Evolutionary conservation across 768 basidiomycete genomes (phyloP), one percentile per base, ranked within the genome.

Genomic region (Auriscalpium microsporum): DNA sequence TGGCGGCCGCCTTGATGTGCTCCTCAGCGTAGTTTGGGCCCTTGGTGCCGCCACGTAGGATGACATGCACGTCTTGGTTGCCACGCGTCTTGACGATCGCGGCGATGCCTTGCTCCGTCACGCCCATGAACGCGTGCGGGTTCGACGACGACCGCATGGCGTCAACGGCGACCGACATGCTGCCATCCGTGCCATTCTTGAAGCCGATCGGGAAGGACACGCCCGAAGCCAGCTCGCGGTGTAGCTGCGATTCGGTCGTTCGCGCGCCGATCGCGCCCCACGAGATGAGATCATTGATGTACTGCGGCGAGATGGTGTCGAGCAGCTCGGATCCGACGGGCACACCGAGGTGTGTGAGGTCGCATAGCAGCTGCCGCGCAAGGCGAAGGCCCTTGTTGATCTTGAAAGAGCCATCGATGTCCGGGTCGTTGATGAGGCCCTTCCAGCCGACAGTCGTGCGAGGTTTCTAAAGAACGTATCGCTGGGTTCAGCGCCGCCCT

Each of bases 181-280:
- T 84, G 53, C 96, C 96, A 69, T 98, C 95, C 3, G 96, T 99
- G 53, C 96, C 95, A 68, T 99, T 99, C 73, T 99, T 99, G 84
- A 99, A 99, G 9, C 93, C 91, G 60, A 97, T 92, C 19, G 96
- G 94, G 85, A 96, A 98, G 51, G 94, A 96, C 23, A 90, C 86
- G 65, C 94, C 95, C 4, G 89, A 93, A 5, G 93, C 94, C 46
- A 97, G 86, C 71, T 97, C 96, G 56, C 96, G 86, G 67, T 98
- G 96, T 8, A 99, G 83, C 71, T 98, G 95, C 3, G 89, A 91
- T 71, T 99, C 96, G 38, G 96, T 99, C 1, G 96, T 98, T 52
- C 96, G 81, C 1, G 96, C 96, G 23, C 96, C 95, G 60, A 99
- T 98, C 8, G 95, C 93, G 44, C 92, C 93, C 93, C 93, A 95